Conservation (phyloP, 2,329 filamentous ascomycete genomes). For the Aspergillus terreus region DNA sequence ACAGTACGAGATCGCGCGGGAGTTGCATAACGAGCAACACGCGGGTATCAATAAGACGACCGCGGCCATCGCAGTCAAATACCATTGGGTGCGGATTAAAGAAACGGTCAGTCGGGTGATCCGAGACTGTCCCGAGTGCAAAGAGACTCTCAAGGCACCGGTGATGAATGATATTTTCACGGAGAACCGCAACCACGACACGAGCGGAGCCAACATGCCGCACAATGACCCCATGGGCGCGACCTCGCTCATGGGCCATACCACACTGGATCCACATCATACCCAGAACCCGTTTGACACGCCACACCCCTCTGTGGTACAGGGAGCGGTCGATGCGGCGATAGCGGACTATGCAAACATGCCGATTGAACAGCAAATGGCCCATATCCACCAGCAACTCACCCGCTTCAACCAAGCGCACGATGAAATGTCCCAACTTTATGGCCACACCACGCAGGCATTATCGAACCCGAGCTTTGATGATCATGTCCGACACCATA, state of each 20-base stretch:
- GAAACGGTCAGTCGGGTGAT: slow-evolving; percentile 95
- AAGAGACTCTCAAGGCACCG: slow-evolving; percentile 66
- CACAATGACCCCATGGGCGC: slow-evolving; percentile 10
- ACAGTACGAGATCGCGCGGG: slow-evolving; percentile 84
- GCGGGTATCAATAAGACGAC: slow-evolving; percentile 98
- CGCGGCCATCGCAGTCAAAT: slow-evolving; percentile 85
- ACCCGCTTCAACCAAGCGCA: slow-evolving; percentile 36
- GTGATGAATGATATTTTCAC: slow-evolving; percentile 27
- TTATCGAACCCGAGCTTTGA: slow-evolving; percentile 35
- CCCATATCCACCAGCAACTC: slow-evolving; percentile 48
- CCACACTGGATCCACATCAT: slow-evolving; percentile 16
- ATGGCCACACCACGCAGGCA: slow-evolving; percentile 28
- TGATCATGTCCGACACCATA: slow-evolving; percentile 36
- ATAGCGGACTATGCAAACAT: slow-evolving; percentile 47
- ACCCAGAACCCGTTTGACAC: slow-evolving; percentile 32
- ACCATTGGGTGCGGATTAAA: slow-evolving; percentile 97
- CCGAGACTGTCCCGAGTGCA: slow-evolving; percentile 85
- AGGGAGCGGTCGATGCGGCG: slow-evolving; percentile 30
- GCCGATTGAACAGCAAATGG: slow-evolving; percentile 60
- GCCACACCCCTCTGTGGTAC: slow-evolving; percentile 29
- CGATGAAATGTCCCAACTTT: slow-evolving; percentile 33
- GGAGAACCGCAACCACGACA: slow-evolving; percentile 6
- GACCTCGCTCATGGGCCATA: slow-evolving; percentile 21
- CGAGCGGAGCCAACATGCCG: slow-evolving; percentile 6
- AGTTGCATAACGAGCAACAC: slow-evolving; percentile 71